A percentile compares a stretch with the other conserved stretches of the same genome.
These are phyloP conservation scores for Fusarium sp. DNA, from an alignment of 2,329 filamentous ascomycete genomes.

Conservation along the genomic window DNA sequence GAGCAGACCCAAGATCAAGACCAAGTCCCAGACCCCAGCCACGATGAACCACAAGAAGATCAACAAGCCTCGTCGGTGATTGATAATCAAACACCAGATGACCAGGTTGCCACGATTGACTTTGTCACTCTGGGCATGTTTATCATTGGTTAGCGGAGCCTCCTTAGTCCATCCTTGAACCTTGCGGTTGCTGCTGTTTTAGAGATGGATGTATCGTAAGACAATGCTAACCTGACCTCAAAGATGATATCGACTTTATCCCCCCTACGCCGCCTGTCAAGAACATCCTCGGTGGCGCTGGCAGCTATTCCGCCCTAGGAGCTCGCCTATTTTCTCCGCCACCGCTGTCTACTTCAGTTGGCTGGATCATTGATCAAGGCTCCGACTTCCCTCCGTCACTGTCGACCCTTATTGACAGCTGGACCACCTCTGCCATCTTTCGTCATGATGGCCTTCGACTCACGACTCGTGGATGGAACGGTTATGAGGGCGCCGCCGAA, in stretches of 20 bases:
- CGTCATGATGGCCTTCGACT: slow-evolving; percentile 74
- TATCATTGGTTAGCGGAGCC: slow-evolving; percentile 70
- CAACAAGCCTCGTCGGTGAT: not conserved
- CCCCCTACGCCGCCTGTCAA: slow-evolving; percentile 76
- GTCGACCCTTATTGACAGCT: slow-evolving; percentile 73
- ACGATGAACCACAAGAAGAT: slow-evolving; percentile 11
- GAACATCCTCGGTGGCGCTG: slow-evolving; percentile 89
- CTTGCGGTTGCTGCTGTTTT: not conserved
- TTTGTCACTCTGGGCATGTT: slow-evolving; percentile 81
- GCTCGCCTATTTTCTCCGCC: slow-evolving; percentile 87
- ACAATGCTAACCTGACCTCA: slow-evolving; percentile 18
- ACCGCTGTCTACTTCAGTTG: slow-evolving; percentile 74
- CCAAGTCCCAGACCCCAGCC: slow-evolving; percentile 8
- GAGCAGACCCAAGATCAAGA: slow-evolving; percentile 21
- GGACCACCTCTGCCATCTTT: slow-evolving; percentile 80
- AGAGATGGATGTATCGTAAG: not conserved
- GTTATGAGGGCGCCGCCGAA: slow-evolving; percentile 79
- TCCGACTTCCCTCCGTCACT: slow-evolving; percentile 84
- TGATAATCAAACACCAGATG: slow-evolving; percentile 3
- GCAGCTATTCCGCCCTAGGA: slow-evolving; percentile 86
- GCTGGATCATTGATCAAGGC: slow-evolving; percentile 92
- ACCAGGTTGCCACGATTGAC: slow-evolving; percentile 56
- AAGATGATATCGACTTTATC: slow-evolving; percentile 92
- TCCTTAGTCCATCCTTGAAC: not conserved
- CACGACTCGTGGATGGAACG: slow-evolving; percentile 94